A percentile compares a stretch with the other conserved stretches of the same genome.
phyloP scores from a whole-genome alignment of 148 eudicot species.

The Rhododendron vialii region DNA sequence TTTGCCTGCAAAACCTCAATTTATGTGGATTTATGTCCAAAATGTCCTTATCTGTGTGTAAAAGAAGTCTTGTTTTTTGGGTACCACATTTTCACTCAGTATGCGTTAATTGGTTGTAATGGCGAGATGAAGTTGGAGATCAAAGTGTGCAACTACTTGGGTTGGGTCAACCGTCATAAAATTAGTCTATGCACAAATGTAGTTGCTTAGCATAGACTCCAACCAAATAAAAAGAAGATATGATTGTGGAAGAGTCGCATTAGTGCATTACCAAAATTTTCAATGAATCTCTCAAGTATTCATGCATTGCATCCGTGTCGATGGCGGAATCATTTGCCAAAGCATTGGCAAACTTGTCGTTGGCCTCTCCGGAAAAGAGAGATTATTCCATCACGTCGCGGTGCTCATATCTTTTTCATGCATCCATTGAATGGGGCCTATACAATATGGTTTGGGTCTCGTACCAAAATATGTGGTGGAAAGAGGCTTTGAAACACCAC shows the following conservation, averaged over 20 bases:
- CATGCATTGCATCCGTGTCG: neutral
- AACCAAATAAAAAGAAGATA: neutral
- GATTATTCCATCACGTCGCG: too few species aligned
- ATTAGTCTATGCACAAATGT: neutral
- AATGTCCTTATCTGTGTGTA: neutral
- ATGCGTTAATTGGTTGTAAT: neutral
- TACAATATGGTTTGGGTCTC: too few species aligned
- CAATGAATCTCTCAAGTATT: neutral
- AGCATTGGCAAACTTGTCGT: neutral
- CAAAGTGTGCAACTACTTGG: neutral
- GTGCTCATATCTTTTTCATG: rapidly evolving
- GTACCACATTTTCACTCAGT: neutral
- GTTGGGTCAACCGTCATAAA: neutral
- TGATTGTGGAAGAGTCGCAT: neutral
- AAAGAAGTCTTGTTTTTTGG: neutral
- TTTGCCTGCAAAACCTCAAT: neutral
- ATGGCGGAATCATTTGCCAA: neutral
- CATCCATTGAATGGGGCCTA: too few species aligned
- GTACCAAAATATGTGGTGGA: too few species aligned
- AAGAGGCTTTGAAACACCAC: too few species aligned
- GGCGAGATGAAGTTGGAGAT: neutral
- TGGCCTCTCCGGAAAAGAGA: too few species aligned
- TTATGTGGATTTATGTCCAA: neutral
- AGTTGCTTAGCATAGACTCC: neutral
- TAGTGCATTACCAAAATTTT: neutral